Percentiles rank a stretch among this genome's conserved stretches.
Evolutionary conservation across 1,139 yeast genomes (phyloP).

Genomic region (Wickerhamomyces sp.): DNA sequence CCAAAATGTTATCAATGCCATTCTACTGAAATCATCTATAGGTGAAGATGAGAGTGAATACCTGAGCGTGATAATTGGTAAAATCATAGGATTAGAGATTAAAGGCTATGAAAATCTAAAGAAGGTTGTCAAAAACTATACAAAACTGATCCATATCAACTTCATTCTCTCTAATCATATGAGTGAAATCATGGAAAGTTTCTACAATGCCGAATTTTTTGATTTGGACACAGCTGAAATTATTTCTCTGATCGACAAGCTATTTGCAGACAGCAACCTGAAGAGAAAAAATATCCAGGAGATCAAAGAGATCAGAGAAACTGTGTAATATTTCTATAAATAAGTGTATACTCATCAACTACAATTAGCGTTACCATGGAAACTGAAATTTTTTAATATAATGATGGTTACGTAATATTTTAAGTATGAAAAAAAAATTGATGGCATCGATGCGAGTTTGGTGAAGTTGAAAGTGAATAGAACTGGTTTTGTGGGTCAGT

Average conservation of each 20-base stretch:
- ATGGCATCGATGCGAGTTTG: no score
- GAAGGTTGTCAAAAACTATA: constrained; percentile 27
- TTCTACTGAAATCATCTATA: constrained; percentile 18
- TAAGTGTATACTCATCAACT: no score
- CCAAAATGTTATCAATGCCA: constrained; percentile 18
- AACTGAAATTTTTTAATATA: no score
- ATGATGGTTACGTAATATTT: no score
- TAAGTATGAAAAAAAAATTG: no score
- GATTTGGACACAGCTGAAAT: constrained; percentile 70
- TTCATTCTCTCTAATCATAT: constrained; percentile 51
- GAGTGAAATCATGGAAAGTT: constrained; percentile 64
- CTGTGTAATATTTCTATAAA: no score
- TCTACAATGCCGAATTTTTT: constrained; percentile 69
- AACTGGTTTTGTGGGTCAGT: no score
- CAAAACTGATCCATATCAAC: constrained; percentile 41
- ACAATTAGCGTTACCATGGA: no score
- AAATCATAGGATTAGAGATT: constrained; percentile 13
- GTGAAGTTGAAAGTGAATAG: no score
- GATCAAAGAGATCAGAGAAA: constrained; percentile 43
- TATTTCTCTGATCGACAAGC: constrained; percentile 48
- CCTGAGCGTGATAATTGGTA: constrained; percentile 16
- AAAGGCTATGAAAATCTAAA: constrained; percentile 7
- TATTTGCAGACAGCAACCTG: constrained; percentile 70
- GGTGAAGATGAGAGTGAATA: constrained; percentile 24
- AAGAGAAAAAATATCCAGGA: constrained; percentile 61